phyloP scores from a whole-genome alignment of 345 rosid genomes.

The Salix viminalis region DNA sequence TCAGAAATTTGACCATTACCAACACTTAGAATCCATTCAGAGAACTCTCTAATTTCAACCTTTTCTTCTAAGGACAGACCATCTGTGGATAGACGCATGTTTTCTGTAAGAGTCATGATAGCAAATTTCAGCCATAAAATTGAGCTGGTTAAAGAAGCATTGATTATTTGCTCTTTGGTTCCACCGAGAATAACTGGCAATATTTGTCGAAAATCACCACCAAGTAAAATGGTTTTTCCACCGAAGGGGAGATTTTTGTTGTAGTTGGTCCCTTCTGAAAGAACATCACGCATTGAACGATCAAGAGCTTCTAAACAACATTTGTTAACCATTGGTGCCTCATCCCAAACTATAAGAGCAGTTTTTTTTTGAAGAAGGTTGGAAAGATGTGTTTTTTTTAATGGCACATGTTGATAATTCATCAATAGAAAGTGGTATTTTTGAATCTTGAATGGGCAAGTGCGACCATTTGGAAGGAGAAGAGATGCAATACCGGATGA shows the following conservation, averaged over 20 bases:
- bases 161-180: neutral
- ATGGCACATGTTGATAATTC: neutral
- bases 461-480: neutral
- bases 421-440: neutral
- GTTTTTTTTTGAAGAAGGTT: neutral
- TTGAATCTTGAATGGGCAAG: constrained; percentile 11
- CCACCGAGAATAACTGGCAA: neutral
- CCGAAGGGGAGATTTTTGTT: neutral
- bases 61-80: too few species aligned
- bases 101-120: neutral
- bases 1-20: neutral
- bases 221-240: neutral
- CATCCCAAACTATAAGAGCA: too few species aligned
- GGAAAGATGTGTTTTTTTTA: neutral
- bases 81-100: neutral
- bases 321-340: too few species aligned
- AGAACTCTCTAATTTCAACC: neutral
- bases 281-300: neutral
- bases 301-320: too few species aligned
- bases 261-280: too few species aligned
- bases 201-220: neutral
- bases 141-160: neutral
- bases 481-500: neutral
- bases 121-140: neutral
- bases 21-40: neutral